Conservation (phyloP, 2,329 filamentous ascomycete species). For the Alternaria triticimaculans region DNA sequence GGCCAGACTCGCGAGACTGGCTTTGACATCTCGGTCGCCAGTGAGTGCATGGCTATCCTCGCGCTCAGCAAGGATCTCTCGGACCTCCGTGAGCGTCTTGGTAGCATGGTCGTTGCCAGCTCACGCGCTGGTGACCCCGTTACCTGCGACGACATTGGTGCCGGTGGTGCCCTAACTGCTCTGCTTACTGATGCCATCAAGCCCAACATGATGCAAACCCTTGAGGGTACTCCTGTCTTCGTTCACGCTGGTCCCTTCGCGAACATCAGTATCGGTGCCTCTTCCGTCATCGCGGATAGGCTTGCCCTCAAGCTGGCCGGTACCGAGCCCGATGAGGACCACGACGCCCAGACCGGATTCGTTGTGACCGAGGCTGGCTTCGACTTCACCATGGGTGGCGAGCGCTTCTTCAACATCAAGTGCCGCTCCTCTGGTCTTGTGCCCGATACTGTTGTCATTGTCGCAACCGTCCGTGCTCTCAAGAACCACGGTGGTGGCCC, state of each 20-base stretch:
- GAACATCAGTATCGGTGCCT: slow-evolving; percentile 97
- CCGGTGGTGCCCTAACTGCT: slow-evolving; percentile 87
- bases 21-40: slow-evolving; percentile 97
- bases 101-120: slow-evolving; percentile 92
- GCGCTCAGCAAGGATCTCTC: slow-evolving; percentile 85
- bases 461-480: slow-evolving; percentile 91
- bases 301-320: slow-evolving; percentile 94
- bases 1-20: slow-evolving; percentile 86
- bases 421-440: slow-evolving; percentile 92
- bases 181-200: slow-evolving; percentile 99
- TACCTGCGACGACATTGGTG: slow-evolving; percentile 94
- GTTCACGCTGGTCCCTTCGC: slow-evolving; percentile 97
- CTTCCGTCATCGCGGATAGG: slow-evolving; percentile 92
- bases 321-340: slow-evolving; percentile 89
- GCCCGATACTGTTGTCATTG: slow-evolving; percentile 92
- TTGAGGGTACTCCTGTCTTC: slow-evolving; percentile 96
- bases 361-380: slow-evolving; percentile 97
- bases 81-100: slow-evolving; percentile 92
- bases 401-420: slow-evolving; percentile 99
- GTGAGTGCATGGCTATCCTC: slow-evolving; percentile 97
- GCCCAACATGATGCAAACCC: slow-evolving; percentile 97
- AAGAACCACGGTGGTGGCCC: slow-evolving; percentile 97
- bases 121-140: slow-evolving; percentile 87
- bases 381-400: slow-evolving; percentile 99
- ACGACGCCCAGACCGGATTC: slow-evolving; percentile 82